Conservation (phyloP, 2,329 filamentous ascomycete species). For the Bipolaris cookei region DNA sequence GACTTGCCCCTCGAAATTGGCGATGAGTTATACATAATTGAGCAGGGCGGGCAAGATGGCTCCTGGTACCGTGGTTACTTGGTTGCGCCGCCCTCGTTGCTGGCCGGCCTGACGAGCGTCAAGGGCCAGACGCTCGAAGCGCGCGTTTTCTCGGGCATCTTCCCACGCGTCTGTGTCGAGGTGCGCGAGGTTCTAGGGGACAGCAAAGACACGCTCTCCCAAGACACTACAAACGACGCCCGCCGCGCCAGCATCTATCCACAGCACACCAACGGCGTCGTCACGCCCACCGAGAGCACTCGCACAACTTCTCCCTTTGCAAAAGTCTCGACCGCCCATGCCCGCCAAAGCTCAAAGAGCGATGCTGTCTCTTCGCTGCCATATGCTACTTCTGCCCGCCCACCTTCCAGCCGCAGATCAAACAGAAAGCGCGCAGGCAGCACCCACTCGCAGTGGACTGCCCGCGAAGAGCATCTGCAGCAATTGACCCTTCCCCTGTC, state of each 20-base stretch:
- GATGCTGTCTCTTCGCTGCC: conserved; percentile 36
- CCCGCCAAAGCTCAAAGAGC: conserved; percentile 31
- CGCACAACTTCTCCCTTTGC: conserved; percentile 34
- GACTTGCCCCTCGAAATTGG: conserved; percentile 97
- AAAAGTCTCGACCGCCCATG: conserved; percentile 22
- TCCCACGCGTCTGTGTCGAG: conserved; percentile 92
- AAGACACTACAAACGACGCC: conserved; percentile 26
- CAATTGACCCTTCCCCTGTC: conserved; percentile 49
- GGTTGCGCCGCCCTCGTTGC: conserved; percentile 88
- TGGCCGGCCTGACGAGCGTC: conserved; percentile 87
- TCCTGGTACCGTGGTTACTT: conserved; percentile 96
- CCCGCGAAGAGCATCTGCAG: conserved; percentile 49
- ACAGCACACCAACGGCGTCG: conserved; percentile 44
- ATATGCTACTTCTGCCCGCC: conserved; percentile 32
- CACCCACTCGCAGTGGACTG: conserved; percentile 48
- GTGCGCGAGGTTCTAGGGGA: conserved; percentile 87
- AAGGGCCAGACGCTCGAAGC: conserved; percentile 94
- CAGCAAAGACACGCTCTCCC: conserved; percentile 32
- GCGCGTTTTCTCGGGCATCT: conserved; percentile 97
- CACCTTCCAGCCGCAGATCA: conserved; percentile 39
- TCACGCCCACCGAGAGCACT: conserved; percentile 49
- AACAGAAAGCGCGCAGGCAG: conserved; percentile 44
- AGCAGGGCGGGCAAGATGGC: conserved; percentile 83
- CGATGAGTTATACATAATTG: conserved; percentile 98
- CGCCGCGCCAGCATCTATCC: conserved; percentile 29